These are phyloP conservation scores for Fusarium hostae DNA, from an alignment of 2,329 filamentous ascomycete species.

Conservation along the genomic window DNA sequence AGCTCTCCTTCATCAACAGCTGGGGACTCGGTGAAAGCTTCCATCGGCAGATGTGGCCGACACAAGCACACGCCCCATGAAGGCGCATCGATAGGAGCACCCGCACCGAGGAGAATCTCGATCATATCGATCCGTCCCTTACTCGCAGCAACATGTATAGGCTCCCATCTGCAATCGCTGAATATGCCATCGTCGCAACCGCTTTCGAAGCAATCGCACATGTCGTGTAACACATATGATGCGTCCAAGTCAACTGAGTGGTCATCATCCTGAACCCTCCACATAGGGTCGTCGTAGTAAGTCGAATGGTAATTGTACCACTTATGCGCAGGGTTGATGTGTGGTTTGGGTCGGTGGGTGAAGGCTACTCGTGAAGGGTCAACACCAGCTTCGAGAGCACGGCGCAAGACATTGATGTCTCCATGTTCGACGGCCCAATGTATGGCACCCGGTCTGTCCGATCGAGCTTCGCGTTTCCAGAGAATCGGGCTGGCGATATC, in stretches of 20 bases:
- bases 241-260: slow-evolving; percentile 43
- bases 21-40: slow-evolving; percentile 41
- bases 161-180: slow-evolving; percentile 44
- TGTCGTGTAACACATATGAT: slow-evolving; percentile 39
- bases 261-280: slow-evolving; percentile 42
- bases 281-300: slow-evolving; percentile 43
- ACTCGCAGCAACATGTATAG: slow-evolving; percentile 44
- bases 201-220: slow-evolving; percentile 42
- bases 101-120: slow-evolving; percentile 39
- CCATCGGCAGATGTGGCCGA: slow-evolving; percentile 43
- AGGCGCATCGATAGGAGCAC: slow-evolving; percentile 38
- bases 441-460: slow-evolving; percentile 42
- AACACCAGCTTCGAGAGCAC: slow-evolving; percentile 42
- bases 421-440: slow-evolving; percentile 44
- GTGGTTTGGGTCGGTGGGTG: slow-evolving; percentile 43
- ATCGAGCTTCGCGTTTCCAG: slow-evolving; percentile 43
- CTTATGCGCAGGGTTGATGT: slow-evolving; percentile 37
- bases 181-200: slow-evolving; percentile 46
- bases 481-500: slow-evolving; percentile 42
- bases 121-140: slow-evolving; percentile 45
- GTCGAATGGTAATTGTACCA: slow-evolving; percentile 45
- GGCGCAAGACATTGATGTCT: slow-evolving; percentile 35
- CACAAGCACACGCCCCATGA: slow-evolving; percentile 45
- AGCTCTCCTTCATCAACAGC: slow-evolving; percentile 43
- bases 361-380: slow-evolving; percentile 39